Percentiles rank a stretch among this genome's conserved stretches.
phyloP scores from a whole-genome alignment of 345 rosid species.

The Eucalyptus erythrocorys region DNA sequence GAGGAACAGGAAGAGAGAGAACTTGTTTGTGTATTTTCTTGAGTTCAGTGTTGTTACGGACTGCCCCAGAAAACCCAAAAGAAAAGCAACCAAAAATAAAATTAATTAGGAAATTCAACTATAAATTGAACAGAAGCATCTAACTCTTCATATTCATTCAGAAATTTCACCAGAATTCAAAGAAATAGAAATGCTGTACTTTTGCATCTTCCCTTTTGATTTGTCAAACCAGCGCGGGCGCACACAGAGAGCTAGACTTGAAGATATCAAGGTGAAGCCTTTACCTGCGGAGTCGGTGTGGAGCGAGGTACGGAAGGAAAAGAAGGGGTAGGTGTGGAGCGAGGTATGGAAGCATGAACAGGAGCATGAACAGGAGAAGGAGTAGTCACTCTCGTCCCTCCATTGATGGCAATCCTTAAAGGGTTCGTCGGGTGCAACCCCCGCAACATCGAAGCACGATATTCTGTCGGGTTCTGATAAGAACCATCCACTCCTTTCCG shows the following conservation, averaged over 20 bases:
- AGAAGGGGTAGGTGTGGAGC: not conserved
- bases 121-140: not conserved
- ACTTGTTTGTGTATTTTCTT: slow-evolving; percentile 72
- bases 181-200: not conserved
- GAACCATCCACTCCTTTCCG: slow-evolving; percentile 8
- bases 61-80: slow-evolving; percentile 20
- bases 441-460: slow-evolving; percentile 44
- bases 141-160: not conserved
- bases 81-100: not conserved
- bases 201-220: not conserved
- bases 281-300: slow-evolving; percentile 72
- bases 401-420: slow-evolving; percentile 48
- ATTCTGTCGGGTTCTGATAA: not conserved
- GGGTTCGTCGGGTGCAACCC: slow-evolving; percentile 79
- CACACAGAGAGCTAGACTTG: not conserved
- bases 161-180: not conserved
- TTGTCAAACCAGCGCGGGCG: too few species aligned
- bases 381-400: slow-evolving; percentile 31
- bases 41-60: slow-evolving; percentile 63
- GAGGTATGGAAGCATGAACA: slow-evolving; percentile 15
- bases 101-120: not conserved
- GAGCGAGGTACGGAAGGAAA: slow-evolving; percentile 49
- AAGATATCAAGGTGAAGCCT: not conserved
- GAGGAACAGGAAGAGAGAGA: slow-evolving; percentile 52
- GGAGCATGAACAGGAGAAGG: slow-evolving; percentile 14